Evolutionary conservation across 106 monocot genomes (phyloP).

Genomic region (Apostasia ramifera): DNA sequence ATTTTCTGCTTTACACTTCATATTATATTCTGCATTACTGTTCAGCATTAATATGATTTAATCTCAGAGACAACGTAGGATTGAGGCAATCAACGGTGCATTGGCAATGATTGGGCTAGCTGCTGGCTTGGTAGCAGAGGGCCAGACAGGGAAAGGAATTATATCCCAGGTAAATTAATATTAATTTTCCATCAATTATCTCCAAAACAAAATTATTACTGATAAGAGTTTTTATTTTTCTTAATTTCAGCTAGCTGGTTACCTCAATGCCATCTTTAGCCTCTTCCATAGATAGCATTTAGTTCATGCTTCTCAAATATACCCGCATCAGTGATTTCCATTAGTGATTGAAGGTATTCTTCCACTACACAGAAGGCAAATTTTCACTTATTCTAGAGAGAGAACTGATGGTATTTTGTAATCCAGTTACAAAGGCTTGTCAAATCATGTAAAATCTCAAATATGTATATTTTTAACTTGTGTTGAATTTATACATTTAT

Average conservation of each 20-base stretch:
- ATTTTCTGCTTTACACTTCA: neutral
- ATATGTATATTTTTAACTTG: no score
- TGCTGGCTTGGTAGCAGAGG: constrained; percentile 61
- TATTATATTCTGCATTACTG: no score
- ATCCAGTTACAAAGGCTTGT: no score
- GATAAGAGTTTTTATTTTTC: neutral
- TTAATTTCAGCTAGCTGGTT: constrained; percentile 35
- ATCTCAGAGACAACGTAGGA: constrained; percentile 53
- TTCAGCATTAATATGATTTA: neutral
- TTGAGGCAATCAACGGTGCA: constrained; percentile 83
- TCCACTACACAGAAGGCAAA: no score
- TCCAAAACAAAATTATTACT: neutral
- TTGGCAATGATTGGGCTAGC: constrained; percentile 91
- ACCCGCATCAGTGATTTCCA: no score
- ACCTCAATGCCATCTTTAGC: constrained; percentile 17
- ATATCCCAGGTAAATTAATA: constrained; percentile 45
- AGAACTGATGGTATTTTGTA: no score
- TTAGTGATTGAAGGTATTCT: no score
- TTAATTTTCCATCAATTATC: neutral
- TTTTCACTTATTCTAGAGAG: no score
- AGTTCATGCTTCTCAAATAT: neutral
- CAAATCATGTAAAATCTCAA: no score
- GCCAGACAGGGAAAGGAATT: constrained; percentile 71
- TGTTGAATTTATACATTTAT: no score
- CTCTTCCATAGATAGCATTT: constrained; percentile 13